Percentiles rank a stretch among this genome's conserved stretches.
Evolutionary conservation across 805 yeast genomes (phyloP).

Genomic region (Ogataea trehalophila): DNA sequence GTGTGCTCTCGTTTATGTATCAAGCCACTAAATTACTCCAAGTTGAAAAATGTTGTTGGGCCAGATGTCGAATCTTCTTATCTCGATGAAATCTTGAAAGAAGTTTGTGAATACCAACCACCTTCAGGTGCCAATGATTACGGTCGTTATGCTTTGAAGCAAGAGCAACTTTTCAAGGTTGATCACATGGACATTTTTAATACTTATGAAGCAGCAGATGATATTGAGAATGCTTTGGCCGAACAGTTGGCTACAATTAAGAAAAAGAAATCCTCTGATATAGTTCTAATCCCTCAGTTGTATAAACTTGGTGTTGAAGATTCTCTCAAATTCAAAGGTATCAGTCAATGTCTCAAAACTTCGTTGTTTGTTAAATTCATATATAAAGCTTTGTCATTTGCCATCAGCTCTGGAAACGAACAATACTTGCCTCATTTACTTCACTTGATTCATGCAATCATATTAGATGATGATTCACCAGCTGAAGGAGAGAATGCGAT

Average conservation of each 20-base stretch:
- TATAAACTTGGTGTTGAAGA: constrained; percentile 25
- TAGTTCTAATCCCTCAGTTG: constrained; percentile 46
- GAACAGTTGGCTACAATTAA: constrained; percentile 37
- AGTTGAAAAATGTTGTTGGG: constrained; percentile 30
- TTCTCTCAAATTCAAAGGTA: constrained; percentile 28
- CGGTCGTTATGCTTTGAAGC: constrained; percentile 61
- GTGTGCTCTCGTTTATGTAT: constrained; percentile 48
- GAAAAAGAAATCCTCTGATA: constrained; percentile 35
- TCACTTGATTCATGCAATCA: constrained; percentile 64
- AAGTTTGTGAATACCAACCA: constrained; percentile 55
- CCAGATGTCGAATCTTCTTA: constrained; percentile 29
- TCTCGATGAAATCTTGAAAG: constrained; percentile 50
- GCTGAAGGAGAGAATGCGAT: constrained; percentile 35
- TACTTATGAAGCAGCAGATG: constrained; percentile 46
- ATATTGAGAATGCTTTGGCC: constrained; percentile 43
- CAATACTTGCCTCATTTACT: constrained; percentile 54
- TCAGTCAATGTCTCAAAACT: constrained; percentile 50
- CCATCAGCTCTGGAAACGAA: constrained; percentile 48
- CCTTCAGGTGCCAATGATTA: constrained; percentile 65
- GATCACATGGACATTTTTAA: constrained; percentile 55
- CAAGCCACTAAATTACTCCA: constrained; percentile 52
- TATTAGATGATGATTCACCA: constrained; percentile 36
- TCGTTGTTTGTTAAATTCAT: constrained; percentile 50
- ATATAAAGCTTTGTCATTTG: constrained; percentile 50
- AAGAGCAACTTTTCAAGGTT: constrained; percentile 36